Conservation (phyloP, 805 yeast genomes). For the Hanseniaspora taiwanica region DNA sequence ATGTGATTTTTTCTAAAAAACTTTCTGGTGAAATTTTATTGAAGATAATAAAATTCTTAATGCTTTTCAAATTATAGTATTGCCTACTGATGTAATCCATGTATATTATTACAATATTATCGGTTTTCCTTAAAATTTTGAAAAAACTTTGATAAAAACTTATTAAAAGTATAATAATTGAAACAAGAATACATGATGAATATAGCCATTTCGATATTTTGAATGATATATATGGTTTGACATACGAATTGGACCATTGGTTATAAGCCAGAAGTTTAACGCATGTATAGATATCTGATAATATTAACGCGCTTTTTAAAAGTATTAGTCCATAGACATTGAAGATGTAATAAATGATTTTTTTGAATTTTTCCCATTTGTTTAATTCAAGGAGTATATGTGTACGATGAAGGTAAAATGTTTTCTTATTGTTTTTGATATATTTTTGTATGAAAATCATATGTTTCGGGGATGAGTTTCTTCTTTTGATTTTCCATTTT, state of each 20-base stretch:
- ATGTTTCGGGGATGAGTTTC: too few relatives aligned
- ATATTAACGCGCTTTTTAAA: slow-evolving; percentile 43
- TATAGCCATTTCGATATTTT: slow-evolving; percentile 57
- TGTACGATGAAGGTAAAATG: too few relatives aligned
- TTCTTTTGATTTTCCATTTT: too few relatives aligned
- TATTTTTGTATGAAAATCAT: too few relatives aligned
- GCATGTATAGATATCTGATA: slow-evolving; percentile 69
- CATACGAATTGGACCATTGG: slow-evolving; percentile 41
- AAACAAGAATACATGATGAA: slow-evolving; percentile 66
- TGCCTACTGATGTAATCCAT: neutral
- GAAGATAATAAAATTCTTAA: slow-evolving; percentile 60
- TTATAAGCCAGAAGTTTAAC: slow-evolving; percentile 59
- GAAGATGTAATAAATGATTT: slow-evolving; percentile 12
- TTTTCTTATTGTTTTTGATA: too few relatives aligned
- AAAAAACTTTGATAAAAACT: neutral
- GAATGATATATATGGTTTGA: slow-evolving; percentile 35
- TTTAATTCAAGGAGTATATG: too few relatives aligned
- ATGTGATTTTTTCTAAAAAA: slow-evolving; percentile 53
- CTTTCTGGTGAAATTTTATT: slow-evolving; percentile 54
- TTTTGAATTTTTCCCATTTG: too few relatives aligned
- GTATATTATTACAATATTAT: neutral
- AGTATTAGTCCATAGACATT: slow-evolving; percentile 24
- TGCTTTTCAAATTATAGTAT: slow-evolving; percentile 28
- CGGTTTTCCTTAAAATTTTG: neutral
- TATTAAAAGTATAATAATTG: slow-evolving; percentile 27